Evolutionary conservation across 306 rosid genomes (phyloP).

Genomic region (Ammopiptanthus mongolicus): DNA sequence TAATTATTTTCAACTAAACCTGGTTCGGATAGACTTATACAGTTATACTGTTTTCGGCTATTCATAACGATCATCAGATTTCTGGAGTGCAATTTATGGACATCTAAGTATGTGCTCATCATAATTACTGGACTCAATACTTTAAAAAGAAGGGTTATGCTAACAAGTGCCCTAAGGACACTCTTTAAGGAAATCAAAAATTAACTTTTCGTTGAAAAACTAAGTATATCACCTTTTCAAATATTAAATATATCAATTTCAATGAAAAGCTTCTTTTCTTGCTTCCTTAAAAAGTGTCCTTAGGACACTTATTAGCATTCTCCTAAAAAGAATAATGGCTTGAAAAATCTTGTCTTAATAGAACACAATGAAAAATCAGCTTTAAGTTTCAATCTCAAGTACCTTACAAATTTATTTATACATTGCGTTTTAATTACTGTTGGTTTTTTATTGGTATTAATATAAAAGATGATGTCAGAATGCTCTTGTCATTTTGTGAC

Average conservation of each 20-base stretch:
- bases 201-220: no score
- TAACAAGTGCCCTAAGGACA: no score
- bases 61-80: neutral
- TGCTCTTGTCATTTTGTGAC: neutral
- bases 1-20: neutral
- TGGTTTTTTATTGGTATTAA: neutral
- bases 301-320: no score
- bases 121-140: neutral
- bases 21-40: neutral
- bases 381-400: no score
- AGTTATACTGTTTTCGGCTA: neutral
- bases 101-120: neutral
- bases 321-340: no score
- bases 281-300: no score
- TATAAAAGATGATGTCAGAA: neutral
- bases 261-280: no score
- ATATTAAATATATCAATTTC: no score
- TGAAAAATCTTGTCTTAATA: no score
- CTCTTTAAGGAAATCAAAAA: no score
- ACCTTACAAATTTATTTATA: neutral
- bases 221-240: no score
- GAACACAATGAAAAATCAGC: no score
- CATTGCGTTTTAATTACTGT: neutral
- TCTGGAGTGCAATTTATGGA: neutral
- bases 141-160: neutral